Evolutionary conservation across 768 basidiomycete species (phyloP).

Genomic region (Russula virescens): DNA sequence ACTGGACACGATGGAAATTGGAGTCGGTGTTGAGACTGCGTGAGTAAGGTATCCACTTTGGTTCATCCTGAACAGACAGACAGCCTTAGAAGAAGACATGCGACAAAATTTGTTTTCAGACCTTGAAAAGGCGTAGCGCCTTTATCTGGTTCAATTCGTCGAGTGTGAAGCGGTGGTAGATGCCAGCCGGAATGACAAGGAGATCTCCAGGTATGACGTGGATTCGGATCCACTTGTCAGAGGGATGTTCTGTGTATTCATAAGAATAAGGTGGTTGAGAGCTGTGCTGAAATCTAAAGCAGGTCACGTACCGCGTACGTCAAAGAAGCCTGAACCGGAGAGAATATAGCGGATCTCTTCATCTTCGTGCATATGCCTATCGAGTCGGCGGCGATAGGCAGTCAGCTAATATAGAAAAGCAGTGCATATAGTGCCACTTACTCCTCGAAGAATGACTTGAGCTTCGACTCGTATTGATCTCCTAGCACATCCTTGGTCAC

Average conservation of each 20-base stretch:
- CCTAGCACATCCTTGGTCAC: constrained; percentile 76
- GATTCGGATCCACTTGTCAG: constrained; percentile 78
- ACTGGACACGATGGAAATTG: constrained; percentile 57
- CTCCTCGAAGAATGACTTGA: constrained; percentile 83
- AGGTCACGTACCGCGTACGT: constrained; percentile 64
- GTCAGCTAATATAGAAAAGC: background rate
- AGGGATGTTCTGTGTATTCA: constrained; percentile 47
- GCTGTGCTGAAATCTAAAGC: too few species aligned
- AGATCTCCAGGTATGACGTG: constrained; percentile 75
- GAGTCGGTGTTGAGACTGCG: constrained; percentile 54
- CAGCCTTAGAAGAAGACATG: background rate
- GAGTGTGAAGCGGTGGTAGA: constrained; percentile 93
- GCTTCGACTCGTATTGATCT: constrained; percentile 73
- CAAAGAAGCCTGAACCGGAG: constrained; percentile 87
- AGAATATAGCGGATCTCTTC: constrained; percentile 92
- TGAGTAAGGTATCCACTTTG: constrained; percentile 82
- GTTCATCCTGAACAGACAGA: constrained; percentile 62
- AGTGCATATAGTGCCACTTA: constrained; percentile 29
- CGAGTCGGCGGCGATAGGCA: too few species aligned
- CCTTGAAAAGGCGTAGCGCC: constrained; percentile 83
- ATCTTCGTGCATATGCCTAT: constrained; percentile 90
- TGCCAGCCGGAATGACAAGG: constrained; percentile 81
- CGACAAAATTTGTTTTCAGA: constrained; percentile 27
- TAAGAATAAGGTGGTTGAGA: too few species aligned
- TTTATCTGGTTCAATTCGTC: constrained; percentile 69